A percentile compares a stretch with the other conserved stretches of the same genome.
Evolutionary conservation across 441 rosid species (phyloP).

Genomic region (Bruguiera hainesii): DNA sequence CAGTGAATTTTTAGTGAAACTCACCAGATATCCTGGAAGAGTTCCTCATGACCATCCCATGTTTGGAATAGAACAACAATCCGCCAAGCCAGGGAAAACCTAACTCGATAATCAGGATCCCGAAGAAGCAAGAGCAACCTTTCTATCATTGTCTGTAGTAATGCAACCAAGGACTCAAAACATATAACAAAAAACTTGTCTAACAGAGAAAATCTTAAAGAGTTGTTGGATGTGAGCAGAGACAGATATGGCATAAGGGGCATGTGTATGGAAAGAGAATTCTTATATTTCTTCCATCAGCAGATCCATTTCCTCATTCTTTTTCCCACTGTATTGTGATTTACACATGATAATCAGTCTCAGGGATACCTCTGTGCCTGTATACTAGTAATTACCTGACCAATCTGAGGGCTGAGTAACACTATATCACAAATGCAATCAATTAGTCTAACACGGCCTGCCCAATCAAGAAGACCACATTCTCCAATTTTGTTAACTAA

Average conservation of each 20-base stretch:
- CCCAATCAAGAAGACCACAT: slow-evolving; percentile 79
- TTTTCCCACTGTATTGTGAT: background rate
- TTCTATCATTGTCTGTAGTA: slow-evolving; percentile 77
- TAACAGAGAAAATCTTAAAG: background rate
- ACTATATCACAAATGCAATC: slow-evolving; percentile 75
- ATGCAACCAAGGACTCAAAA: slow-evolving; percentile 9
- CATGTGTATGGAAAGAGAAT: slow-evolving; percentile 4
- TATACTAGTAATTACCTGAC: slow-evolving; percentile 59
- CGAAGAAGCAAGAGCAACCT: slow-evolving; percentile 63
- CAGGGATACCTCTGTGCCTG: background rate
- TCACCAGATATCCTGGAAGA: slow-evolving; percentile 91
- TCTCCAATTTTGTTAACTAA: slow-evolving; percentile 70
- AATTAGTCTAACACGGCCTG: slow-evolving; percentile 77
- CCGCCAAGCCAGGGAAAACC: slow-evolving; percentile 63
- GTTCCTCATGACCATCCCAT: slow-evolving; percentile 98
- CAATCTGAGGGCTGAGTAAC: slow-evolving; percentile 68
- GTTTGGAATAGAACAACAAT: slow-evolving; percentile 94
- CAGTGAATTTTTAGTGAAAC: slow-evolving; percentile 26
- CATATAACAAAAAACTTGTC: background rate
- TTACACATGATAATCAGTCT: background rate
- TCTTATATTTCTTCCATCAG: slow-evolving; percentile 9
- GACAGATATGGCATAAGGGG: background rate
- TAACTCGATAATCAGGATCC: slow-evolving; percentile 93
- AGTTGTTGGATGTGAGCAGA: background rate
- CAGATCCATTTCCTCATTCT: slow-evolving; percentile 1